Percentiles rank a stretch among this genome's conserved stretches.
Evolutionary conservation across 148 eudicot genomes (phyloP).

Genomic region (Oxyria digyna): DNA sequence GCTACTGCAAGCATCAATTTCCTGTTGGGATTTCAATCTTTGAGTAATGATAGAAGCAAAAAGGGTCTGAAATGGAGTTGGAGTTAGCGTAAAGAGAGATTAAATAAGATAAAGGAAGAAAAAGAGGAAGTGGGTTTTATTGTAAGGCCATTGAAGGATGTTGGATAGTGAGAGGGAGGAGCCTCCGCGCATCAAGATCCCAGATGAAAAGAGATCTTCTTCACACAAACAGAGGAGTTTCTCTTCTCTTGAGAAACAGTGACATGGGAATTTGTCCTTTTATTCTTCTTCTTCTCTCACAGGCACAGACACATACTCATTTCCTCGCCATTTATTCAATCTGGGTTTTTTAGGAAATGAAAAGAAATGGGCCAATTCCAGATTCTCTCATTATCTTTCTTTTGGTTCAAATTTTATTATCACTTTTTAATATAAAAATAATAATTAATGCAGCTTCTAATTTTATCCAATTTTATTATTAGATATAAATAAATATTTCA

Average conservation of each 20-base stretch:
- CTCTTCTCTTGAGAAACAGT: conserved; percentile 74
- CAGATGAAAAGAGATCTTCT: conserved; percentile 58
- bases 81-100: no score
- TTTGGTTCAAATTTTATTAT: no score
- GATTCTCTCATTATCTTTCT: conserved; percentile 33
- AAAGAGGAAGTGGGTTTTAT: conserved; percentile 18
- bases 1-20: conserved; percentile 12
- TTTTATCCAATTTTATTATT: no score
- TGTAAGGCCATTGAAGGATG: conserved; percentile 27
- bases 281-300: no score
- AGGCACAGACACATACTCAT: conserved; percentile 6
- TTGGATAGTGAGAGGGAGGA: conserved; percentile 20
- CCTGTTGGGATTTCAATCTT: conserved; percentile 13
- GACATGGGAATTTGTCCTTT: conserved; percentile 93
- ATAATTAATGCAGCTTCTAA: no score
- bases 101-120: neutral
- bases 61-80: neutral
- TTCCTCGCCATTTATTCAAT: conserved; percentile 6
- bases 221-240: conserved; percentile 85
- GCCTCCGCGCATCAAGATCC: conserved; percentile 80
- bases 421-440: no score
- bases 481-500: no score
- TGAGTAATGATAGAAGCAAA: conserved; percentile 6
- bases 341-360: conserved; percentile 23
- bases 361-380: conserved; percentile 24